phyloP scores from a whole-genome alignment of 345 rosid species.

The Lepidium africanum region DNA sequence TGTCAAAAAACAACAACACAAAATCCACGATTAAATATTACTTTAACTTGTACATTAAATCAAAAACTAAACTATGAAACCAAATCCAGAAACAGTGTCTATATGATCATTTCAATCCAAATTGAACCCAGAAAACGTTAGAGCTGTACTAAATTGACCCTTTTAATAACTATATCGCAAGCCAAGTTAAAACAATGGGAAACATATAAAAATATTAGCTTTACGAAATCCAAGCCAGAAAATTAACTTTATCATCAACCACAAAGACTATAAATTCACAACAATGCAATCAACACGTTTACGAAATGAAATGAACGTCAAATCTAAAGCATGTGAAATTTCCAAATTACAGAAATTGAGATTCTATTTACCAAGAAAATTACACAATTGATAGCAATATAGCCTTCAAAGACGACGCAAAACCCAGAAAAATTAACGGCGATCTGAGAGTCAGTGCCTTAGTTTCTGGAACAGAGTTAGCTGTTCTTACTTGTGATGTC shows the following conservation, averaged over 20 bases:
- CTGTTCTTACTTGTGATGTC: slow-evolving; percentile 1
- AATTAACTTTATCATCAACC: background rate
- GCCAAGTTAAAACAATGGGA: background rate
- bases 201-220: background rate
- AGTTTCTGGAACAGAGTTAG: background rate
- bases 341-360: background rate
- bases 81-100: background rate
- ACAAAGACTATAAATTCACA: background rate
- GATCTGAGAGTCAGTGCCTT: slow-evolving; percentile 11
- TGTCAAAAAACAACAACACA: slow-evolving; percentile 7
- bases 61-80: background rate
- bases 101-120: background rate
- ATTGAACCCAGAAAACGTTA: background rate
- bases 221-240: background rate
- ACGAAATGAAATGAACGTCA: background rate
- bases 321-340: background rate
- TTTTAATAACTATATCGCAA: background rate
- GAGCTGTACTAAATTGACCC: background rate
- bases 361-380: slow-evolving; percentile 1
- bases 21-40: background rate
- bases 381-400: background rate
- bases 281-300: background rate
- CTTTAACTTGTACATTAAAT: background rate
- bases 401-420: background rate
- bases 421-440: slow-evolving; percentile 2